Evolutionary conservation across 83 land plant genomes (phyloP).

Genomic region (Picea abies): DNA sequence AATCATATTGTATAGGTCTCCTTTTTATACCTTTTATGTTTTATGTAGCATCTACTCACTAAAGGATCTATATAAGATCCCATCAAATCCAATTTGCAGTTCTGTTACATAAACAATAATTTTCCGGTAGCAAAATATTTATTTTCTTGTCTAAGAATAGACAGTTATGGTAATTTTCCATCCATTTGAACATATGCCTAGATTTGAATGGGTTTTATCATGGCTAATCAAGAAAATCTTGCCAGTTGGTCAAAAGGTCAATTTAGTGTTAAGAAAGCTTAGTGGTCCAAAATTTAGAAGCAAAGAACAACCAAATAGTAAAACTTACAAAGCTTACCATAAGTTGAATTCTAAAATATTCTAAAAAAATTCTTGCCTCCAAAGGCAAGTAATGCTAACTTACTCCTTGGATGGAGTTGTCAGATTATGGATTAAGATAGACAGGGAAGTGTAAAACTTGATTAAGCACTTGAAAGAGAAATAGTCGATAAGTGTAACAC

Average conservation of each 20-base stretch:
- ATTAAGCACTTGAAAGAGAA: conserved; percentile 35
- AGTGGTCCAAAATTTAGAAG: too few relatives aligned
- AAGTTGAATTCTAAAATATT: not conserved
- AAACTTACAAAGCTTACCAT: not conserved
- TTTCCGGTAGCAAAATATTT: not conserved
- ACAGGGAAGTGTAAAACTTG: conserved; percentile 43
- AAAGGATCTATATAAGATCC: not conserved
- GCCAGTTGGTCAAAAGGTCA: too few relatives aligned
- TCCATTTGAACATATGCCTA: not conserved
- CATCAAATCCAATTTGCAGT: not conserved
- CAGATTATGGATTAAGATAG: conserved; percentile 90
- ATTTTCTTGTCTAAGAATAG: not conserved
- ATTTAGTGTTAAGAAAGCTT: too few relatives aligned
- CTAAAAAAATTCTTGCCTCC: conserved; percentile 10
- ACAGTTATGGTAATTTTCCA: not conserved
- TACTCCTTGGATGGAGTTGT: conserved; percentile 88
- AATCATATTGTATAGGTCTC: conserved; percentile 38
- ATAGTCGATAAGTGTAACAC: conserved; percentile 19
- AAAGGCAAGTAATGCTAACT: conserved; percentile 68
- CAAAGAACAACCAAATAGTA: not conserved
- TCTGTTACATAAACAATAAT: not conserved
- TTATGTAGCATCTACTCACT: not conserved
- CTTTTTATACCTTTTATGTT: not conserved
- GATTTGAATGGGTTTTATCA: not conserved
- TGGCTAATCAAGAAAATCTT: too few relatives aligned